Evolutionary conservation across 129 eudicot species (phyloP).

Genomic region (carrot (Daucus carota)): DH1_v3.0 NC_030382.2:46083001-46083500

Average conservation of each 20-base stretch:
- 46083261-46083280: not conserved
- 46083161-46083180: not conserved
- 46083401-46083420: not conserved
- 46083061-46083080: too few relatives aligned
- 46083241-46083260: not conserved
- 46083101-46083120: not conserved
- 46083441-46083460: not conserved
- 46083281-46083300: not conserved
- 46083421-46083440: not conserved
- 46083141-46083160: not conserved
- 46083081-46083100: too few relatives aligned
- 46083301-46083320: not conserved
- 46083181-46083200: not conserved
- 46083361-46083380: not conserved
- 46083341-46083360: not conserved
- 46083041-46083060: too few relatives aligned
- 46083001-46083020: too few relatives aligned
- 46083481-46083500: not conserved
- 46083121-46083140: not conserved
- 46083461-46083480: not conserved
- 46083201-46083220: not conserved
- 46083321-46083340: slow-evolving; percentile 6
- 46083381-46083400: not conserved
- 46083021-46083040: too few relatives aligned
- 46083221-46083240: not conserved